These are phyloP conservation scores for Prunus kanzakura DNA, from an alignment of 306 rosid genomes.

Conservation along the genomic window DNA sequence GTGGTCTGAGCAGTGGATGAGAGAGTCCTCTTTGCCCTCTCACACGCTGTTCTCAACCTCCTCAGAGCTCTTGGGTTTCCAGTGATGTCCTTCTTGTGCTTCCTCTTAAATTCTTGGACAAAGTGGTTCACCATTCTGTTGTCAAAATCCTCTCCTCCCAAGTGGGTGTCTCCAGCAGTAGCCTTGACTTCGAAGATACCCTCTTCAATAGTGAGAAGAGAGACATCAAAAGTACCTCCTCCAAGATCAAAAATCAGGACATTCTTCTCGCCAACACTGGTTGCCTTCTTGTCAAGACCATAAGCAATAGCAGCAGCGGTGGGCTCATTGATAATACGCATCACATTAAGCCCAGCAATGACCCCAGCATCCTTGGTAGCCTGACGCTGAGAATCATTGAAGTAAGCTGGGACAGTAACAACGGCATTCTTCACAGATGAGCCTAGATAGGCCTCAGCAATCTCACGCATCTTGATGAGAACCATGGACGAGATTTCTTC, in stretches of 20 bases:
- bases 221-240: conserved; percentile 44
- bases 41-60: conserved; percentile 70
- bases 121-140: conserved; percentile 76
- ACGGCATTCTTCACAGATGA: conserved; percentile 62
- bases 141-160: conserved; percentile 86
- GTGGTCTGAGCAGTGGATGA: conserved; percentile 76
- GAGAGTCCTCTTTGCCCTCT: conserved; percentile 79
- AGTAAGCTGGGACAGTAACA: conserved; percentile 82
- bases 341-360: conserved; percentile 64
- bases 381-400: conserved; percentile 68
- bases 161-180: conserved; percentile 77
- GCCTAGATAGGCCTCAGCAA: conserved; percentile 80
- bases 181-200: conserved; percentile 72
- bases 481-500: conserved; percentile 80
- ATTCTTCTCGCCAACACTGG: conserved; percentile 58
- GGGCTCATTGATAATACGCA: conserved; percentile 66
- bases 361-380: conserved; percentile 75
- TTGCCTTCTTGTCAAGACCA: conserved; percentile 64
- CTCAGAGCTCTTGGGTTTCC: conserved; percentile 73
- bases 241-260: conserved; percentile 62
- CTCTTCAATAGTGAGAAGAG: conserved; percentile 69
- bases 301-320: conserved; percentile 75
- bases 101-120: conserved; percentile 78
- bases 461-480: conserved; percentile 75
- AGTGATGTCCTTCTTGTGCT: conserved; percentile 63